These are phyloP conservation scores for Ordospora colligata DNA, from an alignment of 371 early-diverging fungal genomes.

Conservation along the genomic window DNA sequence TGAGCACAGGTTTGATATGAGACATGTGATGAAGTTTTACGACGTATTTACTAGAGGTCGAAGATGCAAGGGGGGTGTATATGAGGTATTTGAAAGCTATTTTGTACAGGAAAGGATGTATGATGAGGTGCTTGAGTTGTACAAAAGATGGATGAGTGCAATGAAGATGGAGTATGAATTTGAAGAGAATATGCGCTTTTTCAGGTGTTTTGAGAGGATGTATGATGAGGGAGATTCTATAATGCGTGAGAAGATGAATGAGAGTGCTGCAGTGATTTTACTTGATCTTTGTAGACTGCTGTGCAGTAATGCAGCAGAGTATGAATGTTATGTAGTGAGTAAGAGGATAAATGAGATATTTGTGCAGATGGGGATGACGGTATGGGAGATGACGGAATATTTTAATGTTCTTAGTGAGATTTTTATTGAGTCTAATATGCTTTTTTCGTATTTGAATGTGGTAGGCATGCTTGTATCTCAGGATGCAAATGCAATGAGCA, in stretches of 20 bases:
- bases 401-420: background rate
- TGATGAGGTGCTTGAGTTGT: background rate
- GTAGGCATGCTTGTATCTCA: slow-evolving; percentile 1
- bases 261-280: background rate
- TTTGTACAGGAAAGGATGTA: background rate
- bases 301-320: background rate
- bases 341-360: background rate
- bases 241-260: background rate
- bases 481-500: background rate
- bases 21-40: background rate
- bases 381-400: background rate
- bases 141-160: background rate
- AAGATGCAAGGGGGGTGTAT: background rate
- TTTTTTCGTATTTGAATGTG: background rate
- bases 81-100: background rate
- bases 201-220: background rate
- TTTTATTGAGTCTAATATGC: background rate
- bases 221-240: background rate
- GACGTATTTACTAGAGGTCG: background rate
- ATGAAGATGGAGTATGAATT: background rate
- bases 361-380: background rate
- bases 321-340: background rate
- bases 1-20: background rate
- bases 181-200: background rate
- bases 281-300: background rate